phyloP scores from a whole-genome alignment of 2,329 filamentous ascomycete genomes.

The Pyricularia grisea region DNA sequence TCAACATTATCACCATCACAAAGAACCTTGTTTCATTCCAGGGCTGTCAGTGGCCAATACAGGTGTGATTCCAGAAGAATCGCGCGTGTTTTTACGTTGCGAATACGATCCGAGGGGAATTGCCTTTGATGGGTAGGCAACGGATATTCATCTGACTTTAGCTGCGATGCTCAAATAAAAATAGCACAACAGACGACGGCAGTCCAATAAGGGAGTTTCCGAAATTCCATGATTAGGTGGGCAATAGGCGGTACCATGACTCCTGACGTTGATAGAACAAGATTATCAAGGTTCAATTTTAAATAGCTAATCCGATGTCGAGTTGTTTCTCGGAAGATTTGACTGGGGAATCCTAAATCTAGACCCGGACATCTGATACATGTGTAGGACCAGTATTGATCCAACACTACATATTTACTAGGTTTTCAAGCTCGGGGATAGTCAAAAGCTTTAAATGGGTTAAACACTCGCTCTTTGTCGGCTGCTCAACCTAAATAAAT shows the following conservation, averaged over 20 bases:
- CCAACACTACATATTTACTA: no score
- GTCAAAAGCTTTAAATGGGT: no score
- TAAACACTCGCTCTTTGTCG: neutral
- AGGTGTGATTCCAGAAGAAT: neutral
- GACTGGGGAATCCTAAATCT: no score
- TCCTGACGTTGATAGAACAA: neutral
- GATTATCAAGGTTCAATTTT: no score
- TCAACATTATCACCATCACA: neutral
- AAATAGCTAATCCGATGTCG: no score
- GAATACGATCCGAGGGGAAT: neutral
- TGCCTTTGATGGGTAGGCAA: neutral
- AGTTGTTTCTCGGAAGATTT: no score
- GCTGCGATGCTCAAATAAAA: neutral
- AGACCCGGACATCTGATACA: no score
- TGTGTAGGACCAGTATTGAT: no score
- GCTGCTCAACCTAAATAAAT: no score
- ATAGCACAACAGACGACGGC: neutral
- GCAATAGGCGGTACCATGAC: neutral
- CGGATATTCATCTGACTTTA: neutral
- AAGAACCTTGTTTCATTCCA: neutral
- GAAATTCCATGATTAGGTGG: neutral
- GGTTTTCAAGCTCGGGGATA: no score
- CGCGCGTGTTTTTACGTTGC: neutral
- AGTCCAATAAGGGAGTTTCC: neutral
- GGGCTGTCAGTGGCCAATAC: neutral